Conservation (phyloP, 805 yeast genomes). For the Candida arabinofermentans region DNA sequence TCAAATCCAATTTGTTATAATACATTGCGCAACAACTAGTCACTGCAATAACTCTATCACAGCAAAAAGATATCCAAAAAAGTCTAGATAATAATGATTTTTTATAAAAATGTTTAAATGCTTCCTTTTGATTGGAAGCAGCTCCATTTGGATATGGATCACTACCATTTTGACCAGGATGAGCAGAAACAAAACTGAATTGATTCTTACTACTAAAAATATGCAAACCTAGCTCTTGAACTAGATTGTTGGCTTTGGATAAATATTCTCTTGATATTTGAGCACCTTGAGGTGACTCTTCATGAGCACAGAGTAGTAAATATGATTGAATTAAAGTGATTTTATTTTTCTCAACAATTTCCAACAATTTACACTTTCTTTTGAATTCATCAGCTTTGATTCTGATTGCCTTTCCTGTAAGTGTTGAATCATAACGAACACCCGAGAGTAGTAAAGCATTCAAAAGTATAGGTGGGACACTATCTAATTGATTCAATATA, state of each 20-base stretch:
- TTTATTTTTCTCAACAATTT: conserved; percentile 25
- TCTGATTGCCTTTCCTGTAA: conserved; percentile 14
- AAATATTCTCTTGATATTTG: conserved; percentile 22
- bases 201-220: conserved; percentile 25
- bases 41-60: conserved; percentile 26
- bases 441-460: conserved; percentile 27
- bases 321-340: conserved; percentile 28
- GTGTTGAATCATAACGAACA: conserved; percentile 18
- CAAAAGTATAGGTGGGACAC: conserved; percentile 23
- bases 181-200: background rate
- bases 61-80: conserved; percentile 29
- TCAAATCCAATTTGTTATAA: conserved; percentile 24
- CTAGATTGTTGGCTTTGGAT: conserved; percentile 23
- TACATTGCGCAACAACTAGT: conserved; percentile 28
- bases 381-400: conserved; percentile 20
- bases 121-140: background rate
- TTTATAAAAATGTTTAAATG: conserved; percentile 18
- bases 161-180: background rate
- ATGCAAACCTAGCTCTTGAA: conserved; percentile 28
- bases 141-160: conserved; percentile 1
- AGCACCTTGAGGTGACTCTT: conserved; percentile 30
- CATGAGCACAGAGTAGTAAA: conserved; percentile 26
- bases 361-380: conserved; percentile 24
- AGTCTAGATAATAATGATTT: conserved; percentile 22
- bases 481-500: conserved; percentile 13